Evolutionary conservation across 2,329 filamentous ascomycete species (phyloP).

Genomic region (Apiospora phragmitis): DNA sequence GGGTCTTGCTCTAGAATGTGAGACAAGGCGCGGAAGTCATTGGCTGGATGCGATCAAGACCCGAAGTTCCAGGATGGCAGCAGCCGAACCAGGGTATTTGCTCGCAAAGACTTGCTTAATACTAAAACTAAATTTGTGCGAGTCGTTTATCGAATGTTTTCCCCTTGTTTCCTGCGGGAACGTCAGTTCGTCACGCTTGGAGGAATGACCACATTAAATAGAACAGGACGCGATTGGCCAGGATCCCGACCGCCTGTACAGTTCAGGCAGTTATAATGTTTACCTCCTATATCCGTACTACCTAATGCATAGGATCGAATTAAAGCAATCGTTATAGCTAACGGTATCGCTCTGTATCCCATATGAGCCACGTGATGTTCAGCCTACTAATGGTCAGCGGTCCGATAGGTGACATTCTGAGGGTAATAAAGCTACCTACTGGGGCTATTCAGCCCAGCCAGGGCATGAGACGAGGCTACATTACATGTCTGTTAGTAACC

Average conservation of each 20-base stretch:
- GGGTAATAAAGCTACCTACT: background rate
- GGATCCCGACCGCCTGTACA: background rate
- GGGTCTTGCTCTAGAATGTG: slow-evolving; percentile 53
- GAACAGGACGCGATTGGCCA: background rate
- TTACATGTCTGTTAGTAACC: background rate
- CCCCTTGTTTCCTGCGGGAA: background rate
- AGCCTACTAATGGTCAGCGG: background rate
- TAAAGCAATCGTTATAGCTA: background rate
- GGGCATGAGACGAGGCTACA: background rate
- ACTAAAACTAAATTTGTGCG: background rate
- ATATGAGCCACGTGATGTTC: background rate
- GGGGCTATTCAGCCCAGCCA: background rate
- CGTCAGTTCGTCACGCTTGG: background rate
- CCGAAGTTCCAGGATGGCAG: background rate
- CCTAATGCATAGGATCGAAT: background rate
- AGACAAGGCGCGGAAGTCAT: background rate
- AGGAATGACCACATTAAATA: background rate
- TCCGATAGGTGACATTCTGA: background rate
- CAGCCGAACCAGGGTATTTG: background rate
- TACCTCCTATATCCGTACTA: background rate
- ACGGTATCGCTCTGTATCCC: background rate
- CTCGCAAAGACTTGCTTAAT: background rate
- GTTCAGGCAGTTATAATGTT: background rate
- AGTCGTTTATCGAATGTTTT: background rate
- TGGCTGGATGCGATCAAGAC: background rate